Evolutionary conservation across 495 filamentous ascomycete genomes (phyloP).

Genomic region (Penicillium samsonianum): DNA sequence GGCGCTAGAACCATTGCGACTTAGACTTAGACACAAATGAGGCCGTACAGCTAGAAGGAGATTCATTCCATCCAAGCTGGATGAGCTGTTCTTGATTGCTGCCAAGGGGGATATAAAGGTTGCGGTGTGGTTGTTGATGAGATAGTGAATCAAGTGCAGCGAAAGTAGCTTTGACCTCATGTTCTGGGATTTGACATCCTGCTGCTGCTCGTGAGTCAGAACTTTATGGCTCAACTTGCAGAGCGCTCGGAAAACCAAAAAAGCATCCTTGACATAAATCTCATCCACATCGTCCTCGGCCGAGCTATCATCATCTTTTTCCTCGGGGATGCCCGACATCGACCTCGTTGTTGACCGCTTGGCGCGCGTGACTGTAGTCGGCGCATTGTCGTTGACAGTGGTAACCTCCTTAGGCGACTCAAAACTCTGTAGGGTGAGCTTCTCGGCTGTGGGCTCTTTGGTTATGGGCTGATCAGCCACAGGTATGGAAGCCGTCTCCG

Average conservation of each 20-base stretch:
- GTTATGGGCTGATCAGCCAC: conserved; percentile 56
- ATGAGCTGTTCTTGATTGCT: conserved; percentile 86
- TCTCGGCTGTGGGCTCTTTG: conserved; percentile 62
- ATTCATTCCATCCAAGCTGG: conserved; percentile 77
- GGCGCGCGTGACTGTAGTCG: conserved; percentile 86
- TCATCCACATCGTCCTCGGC: conserved; percentile 94
- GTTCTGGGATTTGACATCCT: conserved; percentile 87
- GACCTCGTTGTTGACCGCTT: conserved; percentile 57
- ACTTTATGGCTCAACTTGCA: conserved; percentile 96
- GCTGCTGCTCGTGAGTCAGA: conserved; percentile 82
- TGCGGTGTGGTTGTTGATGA: conserved; percentile 84
- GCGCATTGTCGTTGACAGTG: conserved; percentile 82
- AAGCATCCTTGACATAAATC: conserved; percentile 93
- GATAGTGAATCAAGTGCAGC: conserved; percentile 88
- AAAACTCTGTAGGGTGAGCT: conserved; percentile 92
- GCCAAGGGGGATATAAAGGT: conserved; percentile 87
- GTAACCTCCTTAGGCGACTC: conserved; percentile 95
- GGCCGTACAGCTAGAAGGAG: conserved; percentile 97
- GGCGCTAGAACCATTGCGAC: conserved; percentile 90
- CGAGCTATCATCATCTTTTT: conserved; percentile 52
- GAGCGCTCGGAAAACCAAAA: conserved; percentile 94
- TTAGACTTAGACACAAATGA: conserved; percentile 90
- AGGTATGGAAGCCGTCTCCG: conserved; percentile 50
- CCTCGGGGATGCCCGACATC: conserved; percentile 52
- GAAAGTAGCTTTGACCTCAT: conserved; percentile 98